Conservation (phyloP, 495 filamentous ascomycete species). For the Xylaria sp. region DNA sequence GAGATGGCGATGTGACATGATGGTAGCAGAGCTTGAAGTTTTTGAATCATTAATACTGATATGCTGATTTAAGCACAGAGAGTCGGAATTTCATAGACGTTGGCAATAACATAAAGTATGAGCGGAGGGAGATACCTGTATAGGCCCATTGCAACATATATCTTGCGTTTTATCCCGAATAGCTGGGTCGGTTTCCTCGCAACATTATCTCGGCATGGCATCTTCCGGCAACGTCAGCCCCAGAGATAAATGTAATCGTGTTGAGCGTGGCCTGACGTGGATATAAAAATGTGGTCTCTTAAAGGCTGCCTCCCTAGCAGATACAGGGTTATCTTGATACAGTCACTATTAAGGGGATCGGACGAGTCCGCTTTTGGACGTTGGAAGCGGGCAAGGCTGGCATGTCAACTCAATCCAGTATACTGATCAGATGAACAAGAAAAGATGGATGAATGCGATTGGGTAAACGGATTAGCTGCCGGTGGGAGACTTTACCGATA, state of each 20-base stretch:
- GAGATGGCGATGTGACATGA: background rate
- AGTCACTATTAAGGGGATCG: background rate
- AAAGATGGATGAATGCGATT: background rate
- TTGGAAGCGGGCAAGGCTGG: background rate
- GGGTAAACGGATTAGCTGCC: background rate
- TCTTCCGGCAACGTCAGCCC: background rate
- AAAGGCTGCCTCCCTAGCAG: background rate
- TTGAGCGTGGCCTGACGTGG: background rate
- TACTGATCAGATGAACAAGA: constrained; percentile 11
- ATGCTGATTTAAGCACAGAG: background rate
- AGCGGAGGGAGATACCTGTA: background rate
- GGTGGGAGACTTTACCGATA: background rate
- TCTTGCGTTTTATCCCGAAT: background rate
- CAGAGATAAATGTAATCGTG: background rate
- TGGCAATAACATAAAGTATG: background rate
- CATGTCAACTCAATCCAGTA: background rate
- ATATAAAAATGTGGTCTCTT: background rate
- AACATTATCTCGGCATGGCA: background rate
- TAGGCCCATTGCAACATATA: background rate
- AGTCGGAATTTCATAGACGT: background rate
- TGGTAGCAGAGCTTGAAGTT: background rate
- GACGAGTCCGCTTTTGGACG: background rate
- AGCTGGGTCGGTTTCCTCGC: background rate
- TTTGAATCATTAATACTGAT: background rate
- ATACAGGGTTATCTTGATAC: constrained; percentile 7